These are phyloP conservation scores for Pulicaria dysenterica DNA, from an alignment of 129 eudicot genomes.

Conservation along the genomic window DNA sequence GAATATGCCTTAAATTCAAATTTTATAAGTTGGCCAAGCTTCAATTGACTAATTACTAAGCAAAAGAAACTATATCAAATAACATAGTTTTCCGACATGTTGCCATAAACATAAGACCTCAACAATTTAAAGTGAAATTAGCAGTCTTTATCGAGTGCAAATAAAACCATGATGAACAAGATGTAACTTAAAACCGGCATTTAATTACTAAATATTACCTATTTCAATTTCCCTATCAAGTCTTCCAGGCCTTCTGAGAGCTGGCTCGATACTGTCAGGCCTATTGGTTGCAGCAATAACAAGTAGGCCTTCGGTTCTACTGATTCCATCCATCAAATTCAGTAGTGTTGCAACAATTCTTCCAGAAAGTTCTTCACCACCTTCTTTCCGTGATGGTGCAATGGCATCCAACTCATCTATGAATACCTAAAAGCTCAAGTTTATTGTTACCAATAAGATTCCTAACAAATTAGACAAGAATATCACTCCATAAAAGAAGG, in stretches of 20 bases:
- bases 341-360: constrained; percentile 92
- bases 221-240: constrained; percentile 92
- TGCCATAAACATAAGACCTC: no score
- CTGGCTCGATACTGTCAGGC: constrained; percentile 91
- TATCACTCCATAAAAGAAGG: not conserved
- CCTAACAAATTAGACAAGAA: not conserved
- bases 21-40: no score
- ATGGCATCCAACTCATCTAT: constrained; percentile 98
- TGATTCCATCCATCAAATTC: constrained; percentile 90
- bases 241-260: constrained; percentile 96
- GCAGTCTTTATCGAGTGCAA: no score
- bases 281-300: constrained; percentile 94
- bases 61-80: no score
- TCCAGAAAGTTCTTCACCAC: constrained; percentile 91
- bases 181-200: no score
- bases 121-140: no score
- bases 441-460: not conserved
- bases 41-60: no score
- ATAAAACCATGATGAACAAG: no score
- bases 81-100: no score
- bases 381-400: constrained; percentile 95
- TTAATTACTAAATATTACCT: constrained; percentile 33
- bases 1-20: no score
- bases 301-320: constrained; percentile 67
- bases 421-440: constrained; percentile 59